These are phyloP conservation scores for Nissolia schottii DNA, from an alignment of 306 rosid species.

Conservation along the genomic window DNA sequence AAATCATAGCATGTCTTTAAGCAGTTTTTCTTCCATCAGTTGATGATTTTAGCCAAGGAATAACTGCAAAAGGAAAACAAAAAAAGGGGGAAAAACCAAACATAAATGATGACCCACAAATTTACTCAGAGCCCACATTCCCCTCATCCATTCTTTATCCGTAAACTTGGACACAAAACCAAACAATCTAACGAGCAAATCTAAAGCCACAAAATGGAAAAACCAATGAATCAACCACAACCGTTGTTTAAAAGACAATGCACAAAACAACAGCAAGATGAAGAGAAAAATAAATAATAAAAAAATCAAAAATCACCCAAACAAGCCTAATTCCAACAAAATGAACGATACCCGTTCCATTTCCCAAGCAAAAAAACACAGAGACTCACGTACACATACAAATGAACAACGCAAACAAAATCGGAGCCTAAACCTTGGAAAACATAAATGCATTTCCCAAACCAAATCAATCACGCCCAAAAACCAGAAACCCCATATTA, in stretches of 20 bases:
- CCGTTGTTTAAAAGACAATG: not conserved
- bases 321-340: not conserved
- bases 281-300: not conserved
- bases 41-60: constrained; percentile 2
- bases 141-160: constrained; percentile 20
- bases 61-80: constrained; percentile 7
- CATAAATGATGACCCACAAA: constrained; percentile 41
- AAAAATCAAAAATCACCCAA: not conserved
- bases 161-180: constrained; percentile 8
- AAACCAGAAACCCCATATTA: not conserved
- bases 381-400: not conserved
- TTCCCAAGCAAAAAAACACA: not conserved
- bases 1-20: constrained; percentile 2
- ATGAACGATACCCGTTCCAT: not conserved
- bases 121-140: constrained; percentile 44
- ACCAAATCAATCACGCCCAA: constrained; percentile 11
- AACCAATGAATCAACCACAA: not conserved
- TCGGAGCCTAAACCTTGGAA: constrained; percentile 21
- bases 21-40: constrained; percentile 18
- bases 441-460: constrained; percentile 14
- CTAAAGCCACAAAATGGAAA: constrained; percentile 7
- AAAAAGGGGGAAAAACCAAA: not conserved
- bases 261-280: not conserved
- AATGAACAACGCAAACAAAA: not conserved
- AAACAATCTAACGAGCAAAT: not conserved